Conservation (phyloP, 2,329 filamentous ascomycete species). For the Catunica adiposa region DNA sequence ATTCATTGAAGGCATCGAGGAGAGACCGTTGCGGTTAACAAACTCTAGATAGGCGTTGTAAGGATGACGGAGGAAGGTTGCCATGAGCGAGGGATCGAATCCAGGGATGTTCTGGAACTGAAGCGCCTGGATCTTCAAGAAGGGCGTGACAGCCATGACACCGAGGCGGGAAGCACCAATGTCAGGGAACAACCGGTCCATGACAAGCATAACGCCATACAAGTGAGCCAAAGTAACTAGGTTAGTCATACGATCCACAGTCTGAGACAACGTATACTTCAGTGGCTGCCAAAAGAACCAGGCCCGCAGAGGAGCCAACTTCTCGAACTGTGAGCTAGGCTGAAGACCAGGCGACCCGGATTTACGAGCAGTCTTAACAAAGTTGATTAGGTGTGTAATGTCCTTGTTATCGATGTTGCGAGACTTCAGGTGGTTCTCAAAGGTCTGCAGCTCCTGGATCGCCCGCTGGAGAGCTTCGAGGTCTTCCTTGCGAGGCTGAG, state of each 20-base stretch:
- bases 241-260: background rate
- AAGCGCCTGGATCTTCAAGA: conserved; percentile 72
- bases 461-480: conserved; percentile 50
- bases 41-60: conserved; percentile 7
- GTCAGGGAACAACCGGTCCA: conserved; percentile 84
- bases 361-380: conserved; percentile 55
- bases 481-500: conserved; percentile 52
- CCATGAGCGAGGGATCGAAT: background rate
- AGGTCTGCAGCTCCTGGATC: conserved; percentile 48
- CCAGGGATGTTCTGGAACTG: conserved; percentile 29
- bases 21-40: conserved; percentile 7
- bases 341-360: conserved; percentile 34
- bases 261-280: conserved; percentile 53
- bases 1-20: background rate
- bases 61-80: conserved; percentile 7
- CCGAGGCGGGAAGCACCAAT: conserved; percentile 81
- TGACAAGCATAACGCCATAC: conserved; percentile 71
- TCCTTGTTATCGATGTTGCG: conserved; percentile 53
- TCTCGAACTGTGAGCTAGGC: conserved; percentile 74
- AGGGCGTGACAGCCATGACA: conserved; percentile 58
- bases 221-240: conserved; percentile 69
- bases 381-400: conserved; percentile 52
- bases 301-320: conserved; percentile 70
- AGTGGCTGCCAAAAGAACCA: conserved; percentile 97
- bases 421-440: conserved; percentile 52